phyloP scores from a whole-genome alignment of 176 grass and related monocot genomes.

The Phyllostachys edulis region DNA sequence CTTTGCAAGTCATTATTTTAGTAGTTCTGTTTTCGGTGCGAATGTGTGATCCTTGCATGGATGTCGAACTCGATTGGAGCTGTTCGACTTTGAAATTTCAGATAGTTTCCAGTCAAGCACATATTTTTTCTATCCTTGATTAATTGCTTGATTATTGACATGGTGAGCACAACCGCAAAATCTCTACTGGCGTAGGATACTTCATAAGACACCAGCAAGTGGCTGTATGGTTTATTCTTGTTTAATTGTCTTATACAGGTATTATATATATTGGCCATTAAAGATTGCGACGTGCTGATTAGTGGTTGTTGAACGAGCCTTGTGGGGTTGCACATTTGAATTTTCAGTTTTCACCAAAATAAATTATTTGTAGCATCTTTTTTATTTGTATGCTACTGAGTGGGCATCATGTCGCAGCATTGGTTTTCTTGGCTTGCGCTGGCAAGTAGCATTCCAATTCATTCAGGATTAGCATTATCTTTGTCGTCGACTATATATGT shows the following conservation, averaged over 20 bases:
- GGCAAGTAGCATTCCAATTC: slow-evolving; percentile 7
- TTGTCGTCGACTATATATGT: slow-evolving; percentile 18
- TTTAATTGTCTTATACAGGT: not conserved
- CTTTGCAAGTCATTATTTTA: not conserved
- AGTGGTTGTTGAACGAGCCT: not conserved
- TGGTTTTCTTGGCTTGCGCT: not conserved
- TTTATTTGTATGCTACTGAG: not conserved
- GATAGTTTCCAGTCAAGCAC: not conserved
- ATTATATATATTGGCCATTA: not conserved
- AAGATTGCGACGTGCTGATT: slow-evolving; percentile 8
- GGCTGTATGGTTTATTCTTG: not conserved
- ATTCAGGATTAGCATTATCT: not conserved
- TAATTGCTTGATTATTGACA: not conserved
- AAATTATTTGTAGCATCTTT: not conserved
- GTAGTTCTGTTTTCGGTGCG: not conserved
- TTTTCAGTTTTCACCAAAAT: slow-evolving; percentile 14
- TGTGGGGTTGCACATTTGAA: not conserved
- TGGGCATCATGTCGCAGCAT: not conserved
- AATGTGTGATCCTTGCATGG: not conserved
- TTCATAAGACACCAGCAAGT: not conserved
- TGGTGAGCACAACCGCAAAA: not conserved
- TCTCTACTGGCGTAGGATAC: not conserved
- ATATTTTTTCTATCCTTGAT: not conserved
- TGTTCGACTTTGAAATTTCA: slow-evolving; percentile 25
- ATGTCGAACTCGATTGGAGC: not conserved